These are phyloP conservation scores for Cardamine resedifolia DNA, from an alignment of 345 rosid genomes.

Conservation along the genomic window DNA sequence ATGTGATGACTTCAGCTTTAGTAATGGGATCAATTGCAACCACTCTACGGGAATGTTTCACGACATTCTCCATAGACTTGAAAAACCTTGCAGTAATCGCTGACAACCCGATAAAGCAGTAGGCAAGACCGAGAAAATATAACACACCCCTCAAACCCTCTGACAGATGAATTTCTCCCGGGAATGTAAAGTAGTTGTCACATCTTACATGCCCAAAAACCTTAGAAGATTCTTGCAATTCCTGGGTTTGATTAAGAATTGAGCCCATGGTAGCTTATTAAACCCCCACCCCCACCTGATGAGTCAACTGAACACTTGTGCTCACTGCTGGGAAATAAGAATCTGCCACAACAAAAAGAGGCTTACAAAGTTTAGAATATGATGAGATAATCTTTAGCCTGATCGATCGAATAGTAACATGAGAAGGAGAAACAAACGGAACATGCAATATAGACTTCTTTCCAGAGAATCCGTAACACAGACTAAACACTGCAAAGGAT, in stretches of 20 bases:
- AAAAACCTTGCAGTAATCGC: conserved; percentile 81
- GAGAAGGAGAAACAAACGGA: conserved; percentile 2
- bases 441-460: conserved; percentile 12
- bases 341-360: conserved; percentile 36
- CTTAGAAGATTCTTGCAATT: conserved; percentile 28
- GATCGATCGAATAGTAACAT: neutral
- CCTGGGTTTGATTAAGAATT: conserved; percentile 24
- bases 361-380: neutral
- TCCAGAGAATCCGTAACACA: conserved; percentile 15
- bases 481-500: conserved; percentile 3
- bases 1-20: conserved; percentile 46
- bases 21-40: conserved; percentile 67
- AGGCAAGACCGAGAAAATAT: conserved; percentile 73
- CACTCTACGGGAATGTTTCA: conserved; percentile 77
- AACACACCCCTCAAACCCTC: conserved; percentile 49
- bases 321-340: conserved; percentile 5
- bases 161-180: conserved; percentile 54
- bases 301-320: conserved; percentile 26
- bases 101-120: conserved; percentile 86
- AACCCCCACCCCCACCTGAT: conserved; percentile 6
- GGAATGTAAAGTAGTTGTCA: conserved; percentile 55
- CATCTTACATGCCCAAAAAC: conserved; percentile 45
- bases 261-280: conserved; percentile 45
- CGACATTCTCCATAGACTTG: conserved; percentile 90
- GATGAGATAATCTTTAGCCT: neutral